Conservation (phyloP, 352 stramenopile species). For the Blastocystis hominis region DNA sequence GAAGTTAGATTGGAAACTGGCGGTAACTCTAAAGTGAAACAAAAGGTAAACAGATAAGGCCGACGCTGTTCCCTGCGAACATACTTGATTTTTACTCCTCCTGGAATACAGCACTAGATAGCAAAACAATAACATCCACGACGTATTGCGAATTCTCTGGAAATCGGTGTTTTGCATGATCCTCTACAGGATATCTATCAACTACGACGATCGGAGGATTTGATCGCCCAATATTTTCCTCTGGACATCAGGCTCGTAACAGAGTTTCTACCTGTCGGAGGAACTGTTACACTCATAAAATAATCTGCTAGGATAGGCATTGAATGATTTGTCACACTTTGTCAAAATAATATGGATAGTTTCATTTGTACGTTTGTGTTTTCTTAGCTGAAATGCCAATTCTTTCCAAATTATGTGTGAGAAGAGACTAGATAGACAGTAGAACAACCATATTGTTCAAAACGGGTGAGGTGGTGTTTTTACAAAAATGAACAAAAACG, state of each 20-base stretch:
- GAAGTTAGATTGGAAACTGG: not conserved
- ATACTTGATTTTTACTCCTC: conserved; percentile 28
- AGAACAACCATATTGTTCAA: too few species aligned
- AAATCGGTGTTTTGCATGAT: conserved; percentile 56
- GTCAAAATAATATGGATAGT: too few species aligned
- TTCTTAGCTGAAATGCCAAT: too few species aligned
- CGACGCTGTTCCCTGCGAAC: not conserved
- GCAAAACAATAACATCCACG: not conserved
- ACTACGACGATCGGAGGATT: conserved; percentile 50
- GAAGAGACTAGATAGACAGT: too few species aligned
- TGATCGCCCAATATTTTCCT: conserved; percentile 33
- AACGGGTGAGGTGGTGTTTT: too few species aligned
- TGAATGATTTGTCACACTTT: not conserved
- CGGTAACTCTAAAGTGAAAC: conserved; percentile 38
- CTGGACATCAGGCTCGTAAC: not conserved
- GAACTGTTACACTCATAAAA: conserved; percentile 43
- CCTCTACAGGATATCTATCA: conserved; percentile 40
- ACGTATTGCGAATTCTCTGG: conserved; percentile 56
- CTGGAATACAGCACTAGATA: conserved; percentile 47
- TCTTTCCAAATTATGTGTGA: too few species aligned
- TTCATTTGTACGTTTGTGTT: too few species aligned
- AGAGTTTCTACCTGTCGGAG: conserved; percentile 1
- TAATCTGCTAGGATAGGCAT: conserved; percentile 55
- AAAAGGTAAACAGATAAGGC: conserved; percentile 55
- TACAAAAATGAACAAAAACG: too few species aligned